Base-by-base conservation (phyloP, 2,329 filamentous ascomycete genomes). In the Aspergillus quadricinctus region DNA sequence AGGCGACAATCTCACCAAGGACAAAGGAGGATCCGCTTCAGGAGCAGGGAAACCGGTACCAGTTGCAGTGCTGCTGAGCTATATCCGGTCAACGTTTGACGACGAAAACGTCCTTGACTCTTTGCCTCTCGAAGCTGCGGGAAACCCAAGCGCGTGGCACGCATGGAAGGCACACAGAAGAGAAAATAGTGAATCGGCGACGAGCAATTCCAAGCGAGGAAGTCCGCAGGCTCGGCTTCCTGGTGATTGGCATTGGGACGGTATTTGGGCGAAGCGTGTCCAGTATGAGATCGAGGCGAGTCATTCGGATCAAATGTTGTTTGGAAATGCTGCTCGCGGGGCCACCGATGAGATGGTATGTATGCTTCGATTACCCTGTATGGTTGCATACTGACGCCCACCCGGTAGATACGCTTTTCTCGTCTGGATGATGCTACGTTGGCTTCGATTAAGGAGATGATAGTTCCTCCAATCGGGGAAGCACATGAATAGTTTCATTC, bases 181-280 rank as follows among this genome's bases (percentile, higher is more conserved):
- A 50, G 76, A 75, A 2, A 57, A 56, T 23, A 56, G 59, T 28
- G 56, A 53, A 10, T 57, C 61, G 17, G 56, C 55, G 14, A 48
- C 56, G 31, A 59, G 54, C 23, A 57, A 55, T 17, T 72, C 65
- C 65, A 82, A 73, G 66, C 74, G 58, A 77, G 77, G 69, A 70
- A 83, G 75, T 57, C 77, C 67, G 52, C 71, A 70, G 61, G 67
- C 74, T 37, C 76, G 86, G 58, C 80, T 82, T 50, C 91, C 91
- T 0, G 89, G 88, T 6, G 88, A 96, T 66, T 97, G 93, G 93
- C 96, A 96, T 69, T 97, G 93, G 93, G 91, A 96, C 67, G 92
- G 93, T 0, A 93, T 97, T 0, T 99, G 93, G 93, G 90, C 95
- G 70, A 88, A 92, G 61, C 83, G 93, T 54, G 92, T 96, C 1